Conservation (phyloP, 208 protist genomes). For the Trichomonas gallinae region DNA sequence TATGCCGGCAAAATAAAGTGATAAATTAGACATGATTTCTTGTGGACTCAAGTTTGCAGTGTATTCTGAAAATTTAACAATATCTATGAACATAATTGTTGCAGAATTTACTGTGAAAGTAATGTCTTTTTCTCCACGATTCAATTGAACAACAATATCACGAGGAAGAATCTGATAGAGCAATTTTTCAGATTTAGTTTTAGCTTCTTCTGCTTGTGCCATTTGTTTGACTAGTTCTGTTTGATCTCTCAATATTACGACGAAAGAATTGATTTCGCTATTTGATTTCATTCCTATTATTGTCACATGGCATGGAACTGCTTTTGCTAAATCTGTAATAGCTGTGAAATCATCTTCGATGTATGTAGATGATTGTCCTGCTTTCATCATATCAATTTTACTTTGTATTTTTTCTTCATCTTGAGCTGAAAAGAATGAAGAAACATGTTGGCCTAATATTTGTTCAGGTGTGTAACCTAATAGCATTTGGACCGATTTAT, state of each 20-base stretch:
- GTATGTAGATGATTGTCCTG: background rate
- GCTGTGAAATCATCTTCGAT: background rate
- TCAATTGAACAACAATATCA: background rate
- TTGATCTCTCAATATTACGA: background rate
- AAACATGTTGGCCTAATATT: background rate
- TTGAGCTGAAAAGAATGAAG: background rate
- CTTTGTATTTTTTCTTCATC: background rate
- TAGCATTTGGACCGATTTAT: background rate
- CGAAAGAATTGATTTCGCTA: background rate
- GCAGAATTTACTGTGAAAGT: background rate
- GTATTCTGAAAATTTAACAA: background rate
- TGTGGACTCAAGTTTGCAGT: background rate
- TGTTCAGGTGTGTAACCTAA: background rate
- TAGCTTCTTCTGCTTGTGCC: background rate
- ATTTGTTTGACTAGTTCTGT: background rate
- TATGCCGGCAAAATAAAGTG: background rate
- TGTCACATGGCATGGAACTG: background rate
- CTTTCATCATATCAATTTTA: background rate
- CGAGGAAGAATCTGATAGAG: background rate
- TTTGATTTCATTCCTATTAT: background rate
- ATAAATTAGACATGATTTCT: background rate
- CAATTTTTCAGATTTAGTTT: background rate
- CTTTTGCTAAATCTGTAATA: background rate
- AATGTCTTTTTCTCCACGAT: constrained; percentile 1
- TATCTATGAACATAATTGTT: constrained; percentile 6